Conservation (phyloP, 257 asterid species). For the Jacaranda mimosifolia region DNA sequence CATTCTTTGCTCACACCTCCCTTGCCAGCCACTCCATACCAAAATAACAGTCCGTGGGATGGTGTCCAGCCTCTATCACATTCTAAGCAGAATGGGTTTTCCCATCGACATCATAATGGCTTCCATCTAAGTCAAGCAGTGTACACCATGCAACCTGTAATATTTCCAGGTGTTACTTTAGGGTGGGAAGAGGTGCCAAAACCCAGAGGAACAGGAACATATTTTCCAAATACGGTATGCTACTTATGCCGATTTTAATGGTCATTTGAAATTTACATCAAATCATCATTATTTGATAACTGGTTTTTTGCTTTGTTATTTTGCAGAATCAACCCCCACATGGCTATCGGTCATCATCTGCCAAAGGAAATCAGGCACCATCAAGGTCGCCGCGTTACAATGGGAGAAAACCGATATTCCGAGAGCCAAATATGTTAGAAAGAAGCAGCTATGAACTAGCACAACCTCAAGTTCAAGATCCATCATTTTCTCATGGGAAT, state of each 20-base stretch:
- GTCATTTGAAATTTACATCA: neutral
- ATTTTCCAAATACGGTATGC: slow-evolving; percentile 78
- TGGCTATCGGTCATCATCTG: slow-evolving; percentile 53
- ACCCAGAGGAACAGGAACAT: slow-evolving; percentile 85
- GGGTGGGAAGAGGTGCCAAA: slow-evolving; percentile 77
- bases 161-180: slow-evolving; percentile 47
- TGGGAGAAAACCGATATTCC: slow-evolving; percentile 38
- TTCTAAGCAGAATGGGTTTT: slow-evolving; percentile 55
- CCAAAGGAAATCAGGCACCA: slow-evolving; percentile 52
- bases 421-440: slow-evolving; percentile 49
- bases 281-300: slow-evolving; percentile 23
- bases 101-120: slow-evolving; percentile 49
- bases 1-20: slow-evolving; percentile 51
- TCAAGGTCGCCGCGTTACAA: slow-evolving; percentile 51
- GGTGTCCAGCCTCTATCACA: slow-evolving; percentile 47
- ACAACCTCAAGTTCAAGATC: slow-evolving; percentile 40
- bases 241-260: neutral
- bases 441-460: slow-evolving; percentile 51
- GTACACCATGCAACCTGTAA: slow-evolving; percentile 43
- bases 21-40: slow-evolving; percentile 42
- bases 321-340: slow-evolving; percentile 59
- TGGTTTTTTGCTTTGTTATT: slow-evolving; percentile 23
- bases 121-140: slow-evolving; percentile 45
- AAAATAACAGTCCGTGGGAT: slow-evolving; percentile 44
- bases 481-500: slow-evolving; percentile 48